Evolutionary conservation across 2,329 filamentous ascomycete species (phyloP).

Genomic region (Byssothecium circinans): DNA sequence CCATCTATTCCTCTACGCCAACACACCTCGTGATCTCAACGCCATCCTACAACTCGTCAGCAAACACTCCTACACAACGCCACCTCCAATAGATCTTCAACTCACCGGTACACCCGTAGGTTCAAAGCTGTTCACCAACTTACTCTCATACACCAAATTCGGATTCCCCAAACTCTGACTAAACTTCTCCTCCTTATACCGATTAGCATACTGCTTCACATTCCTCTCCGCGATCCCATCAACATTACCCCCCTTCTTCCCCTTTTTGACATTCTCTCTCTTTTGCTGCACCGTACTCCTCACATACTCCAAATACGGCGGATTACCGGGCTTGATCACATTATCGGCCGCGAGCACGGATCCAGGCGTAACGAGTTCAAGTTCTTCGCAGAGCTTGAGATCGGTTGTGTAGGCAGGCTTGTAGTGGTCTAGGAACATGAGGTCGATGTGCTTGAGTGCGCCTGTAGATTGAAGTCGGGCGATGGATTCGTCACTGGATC

Average conservation of each 20-base stretch:
- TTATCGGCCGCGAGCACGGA: slow-evolving; percentile 70
- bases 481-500: slow-evolving; percentile 67
- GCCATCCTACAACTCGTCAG: slow-evolving; percentile 55
- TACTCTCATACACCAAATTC: slow-evolving; percentile 66
- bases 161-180: slow-evolving; percentile 59
- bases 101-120: slow-evolving; percentile 67
- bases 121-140: slow-evolving; percentile 66
- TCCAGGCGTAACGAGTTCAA: slow-evolving; percentile 65
- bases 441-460: slow-evolving; percentile 61
- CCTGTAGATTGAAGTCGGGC: slow-evolving; percentile 60
- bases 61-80: slow-evolving; percentile 1
- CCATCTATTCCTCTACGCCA: slow-evolving; percentile 18
- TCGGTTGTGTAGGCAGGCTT: slow-evolving; percentile 76
- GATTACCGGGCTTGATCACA: slow-evolving; percentile 71
- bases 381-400: slow-evolving; percentile 73
- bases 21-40: slow-evolving; percentile 66
- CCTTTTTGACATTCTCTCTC: slow-evolving; percentile 42
- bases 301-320: slow-evolving; percentile 71
- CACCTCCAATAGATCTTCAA: slow-evolving; percentile 9
- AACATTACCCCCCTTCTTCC: slow-evolving; percentile 39
- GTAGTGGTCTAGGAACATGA: slow-evolving; percentile 80
- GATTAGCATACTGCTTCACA: slow-evolving; percentile 52
- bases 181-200: slow-evolving; percentile 51
- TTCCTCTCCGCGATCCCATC: slow-evolving; percentile 49
- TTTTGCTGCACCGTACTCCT: slow-evolving; percentile 66